Evolutionary conservation across 2,329 filamentous ascomycete species (phyloP).

Genomic region (Cordyceps fumosorosea): DNA sequence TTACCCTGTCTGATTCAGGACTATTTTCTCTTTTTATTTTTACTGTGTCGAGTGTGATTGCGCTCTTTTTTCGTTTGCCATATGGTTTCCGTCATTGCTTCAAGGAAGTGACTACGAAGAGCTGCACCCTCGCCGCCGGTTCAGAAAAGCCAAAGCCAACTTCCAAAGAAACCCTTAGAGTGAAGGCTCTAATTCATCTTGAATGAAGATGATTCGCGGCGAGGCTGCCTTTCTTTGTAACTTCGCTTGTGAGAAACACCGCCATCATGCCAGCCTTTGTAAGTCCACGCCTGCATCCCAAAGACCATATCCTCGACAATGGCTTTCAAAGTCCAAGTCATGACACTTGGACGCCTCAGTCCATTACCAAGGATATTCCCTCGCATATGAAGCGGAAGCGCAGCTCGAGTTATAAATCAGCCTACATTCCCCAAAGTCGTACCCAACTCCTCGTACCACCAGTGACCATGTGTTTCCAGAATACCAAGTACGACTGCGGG

Average conservation of each 20-base stretch:
- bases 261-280: neutral
- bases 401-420: neutral
- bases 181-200: neutral
- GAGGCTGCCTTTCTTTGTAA: neutral
- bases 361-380: neutral
- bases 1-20: neutral
- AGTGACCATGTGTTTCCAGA: neutral
- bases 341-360: neutral
- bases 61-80: neutral
- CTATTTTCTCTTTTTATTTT: neutral
- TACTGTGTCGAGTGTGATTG: neutral
- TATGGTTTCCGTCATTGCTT: neutral
- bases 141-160: neutral
- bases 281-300: neutral
- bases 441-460: neutral
- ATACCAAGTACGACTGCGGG: neutral
- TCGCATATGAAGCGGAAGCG: neutral
- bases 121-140: neutral
- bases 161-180: neutral
- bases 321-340: neutral
- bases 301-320: neutral
- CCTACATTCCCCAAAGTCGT: neutral
- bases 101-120: neutral
- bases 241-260: neutral
- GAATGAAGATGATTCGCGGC: no score